Conservation (phyloP, 306 rosid genomes). For the Trifolium dubium region DNA sequence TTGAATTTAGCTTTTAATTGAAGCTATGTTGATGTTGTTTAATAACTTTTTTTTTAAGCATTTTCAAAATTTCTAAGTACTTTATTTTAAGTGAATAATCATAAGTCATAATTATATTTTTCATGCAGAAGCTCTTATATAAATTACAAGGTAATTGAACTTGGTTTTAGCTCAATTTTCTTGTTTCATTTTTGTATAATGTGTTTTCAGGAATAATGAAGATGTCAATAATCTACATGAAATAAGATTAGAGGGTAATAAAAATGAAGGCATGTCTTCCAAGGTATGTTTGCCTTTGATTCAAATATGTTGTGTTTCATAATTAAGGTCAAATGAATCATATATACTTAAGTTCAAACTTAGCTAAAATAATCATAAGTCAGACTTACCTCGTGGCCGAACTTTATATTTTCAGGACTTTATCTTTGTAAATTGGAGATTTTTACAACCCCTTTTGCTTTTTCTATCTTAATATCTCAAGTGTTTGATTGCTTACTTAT, state of each 20-base stretch:
- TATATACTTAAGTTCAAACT: background rate
- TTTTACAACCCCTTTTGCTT: slow-evolving; percentile 22
- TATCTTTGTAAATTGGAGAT: no score
- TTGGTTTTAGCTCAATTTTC: slow-evolving; percentile 3
- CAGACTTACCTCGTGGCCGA: background rate
- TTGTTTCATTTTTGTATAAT: slow-evolving; percentile 1
- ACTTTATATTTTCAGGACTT: background rate
- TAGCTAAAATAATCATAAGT: background rate
- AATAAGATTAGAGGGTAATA: slow-evolving; percentile 47
- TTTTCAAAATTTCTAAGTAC: no score
- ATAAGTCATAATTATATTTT: no score
- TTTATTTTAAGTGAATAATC: background rate
- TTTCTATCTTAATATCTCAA: slow-evolving; percentile 2
- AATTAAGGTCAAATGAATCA: background rate
- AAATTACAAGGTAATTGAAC: background rate
- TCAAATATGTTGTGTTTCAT: slow-evolving; percentile 1
- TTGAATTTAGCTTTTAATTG: background rate
- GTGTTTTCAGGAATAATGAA: slow-evolving; percentile 53
- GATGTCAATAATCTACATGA: slow-evolving; percentile 45
- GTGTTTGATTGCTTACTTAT: slow-evolving; percentile 12
- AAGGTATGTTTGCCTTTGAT: slow-evolving; percentile 51
- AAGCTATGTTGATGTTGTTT: background rate
- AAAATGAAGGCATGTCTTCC: slow-evolving; percentile 47
- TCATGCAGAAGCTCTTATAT: no score
- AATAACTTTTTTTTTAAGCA: no score